Base-by-base conservation (phyloP, 2,329 filamentous ascomycete species). In the Scedosporium minutisporum region DNA sequence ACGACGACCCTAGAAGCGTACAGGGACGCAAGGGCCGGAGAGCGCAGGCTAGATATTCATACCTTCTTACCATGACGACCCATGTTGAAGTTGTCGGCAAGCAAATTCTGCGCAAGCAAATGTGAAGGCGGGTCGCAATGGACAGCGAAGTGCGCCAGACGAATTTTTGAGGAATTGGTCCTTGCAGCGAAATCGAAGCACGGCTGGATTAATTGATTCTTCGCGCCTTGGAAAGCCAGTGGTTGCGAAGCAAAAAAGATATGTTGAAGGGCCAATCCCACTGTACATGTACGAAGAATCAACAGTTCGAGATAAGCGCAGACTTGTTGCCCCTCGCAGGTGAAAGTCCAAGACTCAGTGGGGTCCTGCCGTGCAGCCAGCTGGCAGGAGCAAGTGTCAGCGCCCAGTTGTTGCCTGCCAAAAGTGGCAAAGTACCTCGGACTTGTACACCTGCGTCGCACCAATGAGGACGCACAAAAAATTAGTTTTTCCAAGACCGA, bases 11-110 rank as follows among this genome's bases (percentile, higher is more conserved):
- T 51, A 5, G 6, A 38, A 38, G 29, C 29, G 10, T 38, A 10
- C 5, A 12, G 27, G n/a, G 42, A 12, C 25, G 2, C 6, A n/a
- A 44, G 14, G 29, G 33, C 12, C 6, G 16, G 18, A 44, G 58
- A 44, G 14, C n/a, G 29, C 23, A 29, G 59, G 21, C 42, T 42
- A 21, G n/a, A 55, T 21, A 25, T 21, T 55, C 23, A 29, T 61
- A 61, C 59, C 44, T 61, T 61, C 44, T 44, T 61, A 14, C 59
- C 59, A 48, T 46, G 58, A 18, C 42, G 44, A 61, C 42, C 59
- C 59, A 61, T 61, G 2, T 5, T 55, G 1, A 44, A 51, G 46
- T 10, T 21, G 16, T 16, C 21, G 25, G 29, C 42, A 16, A 23
- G 14, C 55, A 33, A 58, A 57, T 57, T 60, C n/a, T 25, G 41